Percentiles rank a stretch among this genome's conserved stretches.
These are phyloP conservation scores for Phytophthora ramorum DNA, from an alignment of 352 stramenopile species.

Conservation along the genomic window DNA sequence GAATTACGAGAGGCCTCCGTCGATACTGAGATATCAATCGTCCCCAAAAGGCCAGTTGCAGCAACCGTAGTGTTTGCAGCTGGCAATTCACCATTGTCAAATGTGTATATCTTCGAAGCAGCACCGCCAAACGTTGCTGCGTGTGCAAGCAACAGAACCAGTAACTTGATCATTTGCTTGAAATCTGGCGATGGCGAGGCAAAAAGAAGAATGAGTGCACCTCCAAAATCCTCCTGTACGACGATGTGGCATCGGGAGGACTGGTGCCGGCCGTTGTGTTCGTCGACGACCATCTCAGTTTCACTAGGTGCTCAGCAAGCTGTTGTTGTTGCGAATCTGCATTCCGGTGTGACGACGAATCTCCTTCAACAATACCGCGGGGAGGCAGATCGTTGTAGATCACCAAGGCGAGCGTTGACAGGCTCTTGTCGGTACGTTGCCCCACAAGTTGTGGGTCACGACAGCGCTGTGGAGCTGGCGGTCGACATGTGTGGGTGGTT, in stretches of 20 bases:
- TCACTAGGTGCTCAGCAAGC: neutral
- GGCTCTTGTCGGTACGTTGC: neutral
- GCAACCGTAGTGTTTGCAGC: neutral
- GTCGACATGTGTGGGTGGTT: neutral
- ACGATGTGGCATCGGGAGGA: neutral
- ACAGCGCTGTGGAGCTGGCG: neutral
- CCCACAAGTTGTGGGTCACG: neutral
- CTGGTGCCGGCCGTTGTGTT: neutral
- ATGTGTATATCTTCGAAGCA: conserved; percentile 4
- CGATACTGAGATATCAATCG: neutral
- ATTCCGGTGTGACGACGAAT: conserved; percentile 1
- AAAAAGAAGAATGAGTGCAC: conserved; percentile 26
- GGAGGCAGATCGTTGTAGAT: neutral
- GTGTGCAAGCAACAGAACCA: neutral
- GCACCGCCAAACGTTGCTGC: conserved; percentile 1
- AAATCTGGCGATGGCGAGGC: neutral
- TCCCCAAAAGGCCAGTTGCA: neutral
- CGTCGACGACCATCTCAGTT: neutral
- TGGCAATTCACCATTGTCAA: conserved; percentile 1
- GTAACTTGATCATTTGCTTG: conserved; percentile 6
- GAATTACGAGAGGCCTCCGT: neutral
- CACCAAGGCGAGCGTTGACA: neutral
- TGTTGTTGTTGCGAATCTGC: conserved; percentile 1
- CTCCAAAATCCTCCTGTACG: neutral
- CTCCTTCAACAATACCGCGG: neutral